Conservation (phyloP, 805 yeast species). For the Pichia phayaonensis region DNA sequence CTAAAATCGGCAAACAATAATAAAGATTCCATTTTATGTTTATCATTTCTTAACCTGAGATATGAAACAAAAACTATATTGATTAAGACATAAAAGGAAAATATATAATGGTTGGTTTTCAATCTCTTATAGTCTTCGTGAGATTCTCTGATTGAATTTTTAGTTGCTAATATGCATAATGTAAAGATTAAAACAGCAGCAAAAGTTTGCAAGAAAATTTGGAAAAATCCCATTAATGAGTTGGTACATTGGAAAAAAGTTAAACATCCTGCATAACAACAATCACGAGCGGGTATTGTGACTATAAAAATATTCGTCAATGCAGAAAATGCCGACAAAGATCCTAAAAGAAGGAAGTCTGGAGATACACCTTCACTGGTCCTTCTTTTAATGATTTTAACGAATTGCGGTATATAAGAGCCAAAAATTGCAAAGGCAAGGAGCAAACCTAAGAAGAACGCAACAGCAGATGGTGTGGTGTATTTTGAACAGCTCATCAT, state of each 20-base stretch:
- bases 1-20: conserved; percentile 45
- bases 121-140: conserved; percentile 37
- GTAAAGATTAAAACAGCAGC: conserved; percentile 53
- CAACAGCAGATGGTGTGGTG: conserved; percentile 38
- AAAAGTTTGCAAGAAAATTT: conserved; percentile 54
- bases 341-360: conserved; percentile 60
- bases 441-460: conserved; percentile 41
- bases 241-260: conserved; percentile 52
- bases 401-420: conserved; percentile 73
- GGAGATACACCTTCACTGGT: conserved; percentile 78
- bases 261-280: conserved; percentile 41
- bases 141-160: conserved; percentile 39
- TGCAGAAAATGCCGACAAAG: conserved; percentile 60
- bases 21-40: conserved; percentile 8
- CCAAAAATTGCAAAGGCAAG: conserved; percentile 61
- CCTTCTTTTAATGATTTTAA: conserved; percentile 45
- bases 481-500: neutral
- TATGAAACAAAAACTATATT: conserved; percentile 23
- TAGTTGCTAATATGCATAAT: conserved; percentile 44
- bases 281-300: conserved; percentile 50
- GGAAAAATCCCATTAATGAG: conserved; percentile 58
- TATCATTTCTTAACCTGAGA: conserved; percentile 8
- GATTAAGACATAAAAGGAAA: conserved; percentile 30
- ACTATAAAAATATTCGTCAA: conserved; percentile 58
- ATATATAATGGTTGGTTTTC: conserved; percentile 33